Conservation (phyloP, 345 rosid species). For the Carallia brachiata region DNA sequence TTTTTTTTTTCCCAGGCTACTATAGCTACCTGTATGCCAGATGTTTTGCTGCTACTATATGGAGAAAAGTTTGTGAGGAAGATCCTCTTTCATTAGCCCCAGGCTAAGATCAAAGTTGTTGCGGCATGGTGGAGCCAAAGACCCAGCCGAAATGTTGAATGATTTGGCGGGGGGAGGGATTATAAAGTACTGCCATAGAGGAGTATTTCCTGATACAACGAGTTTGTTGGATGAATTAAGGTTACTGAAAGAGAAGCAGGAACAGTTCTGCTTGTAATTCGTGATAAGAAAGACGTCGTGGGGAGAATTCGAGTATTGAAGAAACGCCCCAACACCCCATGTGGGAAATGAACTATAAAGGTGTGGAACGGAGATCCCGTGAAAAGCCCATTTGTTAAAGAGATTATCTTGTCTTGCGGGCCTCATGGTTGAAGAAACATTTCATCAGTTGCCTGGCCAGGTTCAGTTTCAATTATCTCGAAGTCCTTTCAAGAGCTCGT, state of each 20-base stretch:
- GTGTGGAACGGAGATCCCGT: no score
- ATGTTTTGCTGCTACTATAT: conserved; percentile 85
- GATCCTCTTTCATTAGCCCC: conserved; percentile 78
- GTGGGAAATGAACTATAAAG: no score
- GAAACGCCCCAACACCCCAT: no score
- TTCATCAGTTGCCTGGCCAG: no score
- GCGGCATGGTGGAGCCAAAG: conserved; percentile 89
- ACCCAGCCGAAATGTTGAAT: conserved; percentile 59
- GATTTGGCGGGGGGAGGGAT: conserved; percentile 71
- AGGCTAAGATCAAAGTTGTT: conserved; percentile 74
- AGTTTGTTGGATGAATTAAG: conserved; percentile 55
- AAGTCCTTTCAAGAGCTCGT: no score
- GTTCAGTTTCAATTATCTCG: no score
- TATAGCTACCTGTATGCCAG: conserved; percentile 83
- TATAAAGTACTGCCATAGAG: conserved; percentile 42
- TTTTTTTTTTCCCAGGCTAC: conserved; percentile 40
- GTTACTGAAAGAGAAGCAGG: conserved; percentile 11
- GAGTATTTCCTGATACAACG: conserved; percentile 63
- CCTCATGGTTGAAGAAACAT: no score
- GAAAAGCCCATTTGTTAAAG: no score
- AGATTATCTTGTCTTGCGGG: no score
- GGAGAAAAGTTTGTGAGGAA: conserved; percentile 74
- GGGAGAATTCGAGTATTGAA: no score
- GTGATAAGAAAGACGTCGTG: conserved; percentile 1
- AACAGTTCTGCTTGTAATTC: conserved; percentile 2